Percentiles rank a stretch among this genome's conserved stretches.
Conservation (phyloP, 2,329 filamentous ascomycete genomes). For the Fonsecaea pedrosoi region DNA sequence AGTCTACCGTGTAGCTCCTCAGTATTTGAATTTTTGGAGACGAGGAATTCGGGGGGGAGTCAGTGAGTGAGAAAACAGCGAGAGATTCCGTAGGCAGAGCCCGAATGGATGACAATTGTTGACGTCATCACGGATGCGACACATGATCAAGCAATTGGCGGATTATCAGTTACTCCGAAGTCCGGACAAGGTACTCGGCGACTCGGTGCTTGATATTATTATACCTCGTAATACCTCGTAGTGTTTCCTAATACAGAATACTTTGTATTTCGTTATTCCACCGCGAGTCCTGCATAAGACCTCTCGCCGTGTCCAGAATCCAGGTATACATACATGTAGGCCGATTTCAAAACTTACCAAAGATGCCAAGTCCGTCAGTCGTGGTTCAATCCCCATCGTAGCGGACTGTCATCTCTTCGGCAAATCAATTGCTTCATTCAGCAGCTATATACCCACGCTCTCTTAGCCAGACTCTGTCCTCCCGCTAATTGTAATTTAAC, state of each 20-base stretch:
- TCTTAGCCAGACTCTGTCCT: neutral
- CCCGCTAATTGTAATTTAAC: slow-evolving; percentile 15
- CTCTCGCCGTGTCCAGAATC: neutral
- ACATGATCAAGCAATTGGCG: neutral
- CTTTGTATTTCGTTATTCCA: neutral
- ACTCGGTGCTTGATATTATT: too few species aligned
- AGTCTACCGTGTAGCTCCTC: neutral
- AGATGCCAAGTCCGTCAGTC: slow-evolving; percentile 20
- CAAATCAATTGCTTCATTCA: slow-evolving; percentile 27
- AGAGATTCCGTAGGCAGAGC: neutral
- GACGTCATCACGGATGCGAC: neutral
- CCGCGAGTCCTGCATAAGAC: neutral
- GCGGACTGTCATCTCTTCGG: slow-evolving; percentile 11
- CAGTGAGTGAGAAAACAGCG: neutral
- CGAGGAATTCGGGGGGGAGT: neutral
- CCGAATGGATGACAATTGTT: neutral
- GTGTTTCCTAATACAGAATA: neutral
- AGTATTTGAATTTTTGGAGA: slow-evolving; percentile 9
- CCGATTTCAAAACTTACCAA: slow-evolving; percentile 13
- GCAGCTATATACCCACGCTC: slow-evolving; percentile 21
- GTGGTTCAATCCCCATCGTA: slow-evolving; percentile 5
- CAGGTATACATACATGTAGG: slow-evolving; percentile 9
- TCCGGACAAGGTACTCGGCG: neutral
- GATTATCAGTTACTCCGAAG: neutral
- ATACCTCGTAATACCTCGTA: neutral